Base-by-base conservation (phyloP, 768 basidiomycete species). In the Rhodotorula toruloides region DNA sequence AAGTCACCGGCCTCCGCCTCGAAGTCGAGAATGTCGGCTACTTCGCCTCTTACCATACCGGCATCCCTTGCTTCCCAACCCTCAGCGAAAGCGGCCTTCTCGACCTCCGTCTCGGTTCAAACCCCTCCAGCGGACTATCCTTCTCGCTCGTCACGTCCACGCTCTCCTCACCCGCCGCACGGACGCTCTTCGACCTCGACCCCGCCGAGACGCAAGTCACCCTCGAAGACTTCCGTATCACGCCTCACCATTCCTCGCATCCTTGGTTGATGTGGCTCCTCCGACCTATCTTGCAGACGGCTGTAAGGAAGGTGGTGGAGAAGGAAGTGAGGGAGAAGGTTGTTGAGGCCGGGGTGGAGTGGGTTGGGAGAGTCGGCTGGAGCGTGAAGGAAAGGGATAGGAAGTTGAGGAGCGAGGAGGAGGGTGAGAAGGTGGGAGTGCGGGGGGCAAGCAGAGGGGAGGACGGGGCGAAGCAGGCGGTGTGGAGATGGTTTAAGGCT, bases 1-100 rank as follows among this genome's bases (percentile, higher is more conserved):
- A 34, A 3, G 19, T 70, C 9, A n/a, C 44, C 4, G 69, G 69
- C 13, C n/a, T 70, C 12, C 40, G 56, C 9, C 29, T 70, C 32
- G 54, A 57, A 42, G 43, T 66, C 31, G 17, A 31, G 22, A 54
- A 66, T 19, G 61, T 70, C 54, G 69, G 69, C 11, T 70, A 70
- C 58, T 63, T 40, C 32, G 58, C 65, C 16, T 25, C 29, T 21
- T 47, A 60, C 54, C 46, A 63, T 7, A 47, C 52, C 12, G 49
- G 54, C 9, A 44, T 67, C 29, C 50, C 57, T 4, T 70, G 64
- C 34, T 2, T 66, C 44, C 22, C 40, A 0, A n/a, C n/a, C 39
- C 42, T 66, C 27, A 54, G 50, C 8, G 69, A 70, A 27, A 40
- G 48, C 4, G 69, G 69, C 7, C 32, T 70, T 34, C 65, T 70